Evolutionary conservation across 441 rosid species (phyloP), one percentile per base, ranked within the genome.

Genomic region (Populus hybrid): DNA sequence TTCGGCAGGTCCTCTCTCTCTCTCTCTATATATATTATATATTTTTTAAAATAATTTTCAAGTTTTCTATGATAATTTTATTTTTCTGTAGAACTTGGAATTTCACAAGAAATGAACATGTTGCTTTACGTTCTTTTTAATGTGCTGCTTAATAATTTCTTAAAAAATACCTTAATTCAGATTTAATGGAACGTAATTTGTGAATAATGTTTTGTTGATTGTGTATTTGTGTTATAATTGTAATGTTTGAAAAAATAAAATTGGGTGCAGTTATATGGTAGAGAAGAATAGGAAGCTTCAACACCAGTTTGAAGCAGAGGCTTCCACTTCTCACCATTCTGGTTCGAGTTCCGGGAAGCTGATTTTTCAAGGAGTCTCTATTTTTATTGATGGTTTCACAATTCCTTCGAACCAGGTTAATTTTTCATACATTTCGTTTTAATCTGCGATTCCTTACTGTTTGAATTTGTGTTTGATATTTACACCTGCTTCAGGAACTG

Each of bases 351-450:
- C 88, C 68, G 83, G 79, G 81, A 88, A 88, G 72, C 87, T 76
- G 79, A 84, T 93, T 28, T 95, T 95, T 84, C 85, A 86, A 26
- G 98, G 97, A 24, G 90, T 93, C 69, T 87, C 97, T 16, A 93
- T 92, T 65, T 95, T 93, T 81, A 95, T 93, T 59, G 99, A 95
- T 84, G 98, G 98, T 64, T 91, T 95, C 82, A 95, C 97, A 0
- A 50, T 86, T 86, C 99, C 99, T 81, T 90, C 99, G 1, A 90
- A 86, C 85, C 98, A 93, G 98, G 99, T 93, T 72, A 61, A 19
- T 10, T 42, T 83, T 74, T 34, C 67, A 74, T 46, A 9, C 72
- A 26, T 24, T 19, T 11, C 26, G 67, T 10, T 40, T 68, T 69
- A 23, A 30, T n/a, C n/a, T 64, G 24, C 57, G 32, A 67, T 32